phyloP scores from a whole-genome alignment of 1,284 basidiomycete genomes.

The Cutaneotrichosporon arboriforme region DNA sequence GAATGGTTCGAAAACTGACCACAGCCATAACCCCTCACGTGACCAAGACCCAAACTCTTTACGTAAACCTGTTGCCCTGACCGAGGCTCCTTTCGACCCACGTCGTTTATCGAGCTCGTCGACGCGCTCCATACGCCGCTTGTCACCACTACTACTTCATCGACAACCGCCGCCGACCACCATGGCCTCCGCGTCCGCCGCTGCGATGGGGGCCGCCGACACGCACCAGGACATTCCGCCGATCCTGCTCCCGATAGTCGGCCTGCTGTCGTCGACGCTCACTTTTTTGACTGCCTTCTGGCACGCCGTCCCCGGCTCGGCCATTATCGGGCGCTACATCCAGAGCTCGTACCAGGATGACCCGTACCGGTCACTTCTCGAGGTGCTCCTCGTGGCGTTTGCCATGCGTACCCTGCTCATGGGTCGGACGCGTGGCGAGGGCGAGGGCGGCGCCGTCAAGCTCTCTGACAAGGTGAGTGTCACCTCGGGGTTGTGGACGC shows the following conservation, averaged over 20 bases:
- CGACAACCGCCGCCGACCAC: background rate
- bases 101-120: too few relatives aligned
- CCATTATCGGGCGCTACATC: constrained; percentile 85
- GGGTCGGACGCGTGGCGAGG: constrained; percentile 79
- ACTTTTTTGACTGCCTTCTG: constrained; percentile 29
- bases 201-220: background rate
- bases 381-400: constrained; percentile 82
- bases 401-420: constrained; percentile 83
- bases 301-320: constrained; percentile 69
- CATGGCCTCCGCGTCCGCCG: constrained; percentile 1
- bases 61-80: too few relatives aligned
- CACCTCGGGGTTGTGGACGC: too few relatives aligned
- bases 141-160: too few relatives aligned
- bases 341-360: constrained; percentile 75
- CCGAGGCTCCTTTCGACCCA: too few relatives aligned
- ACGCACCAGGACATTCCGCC: constrained; percentile 34
- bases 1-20: too few relatives aligned
- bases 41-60: too few relatives aligned
- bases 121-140: too few relatives aligned
- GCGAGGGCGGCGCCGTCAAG: constrained; percentile 63
- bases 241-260: constrained; percentile 36
- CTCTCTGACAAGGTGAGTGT: constrained; percentile 78
- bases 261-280: constrained; percentile 30
- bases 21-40: too few relatives aligned
- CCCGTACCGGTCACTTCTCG: constrained; percentile 84